Evolutionary conservation across 169 alveolate species (phyloP), one percentile per base, ranked within the genome.

Genomic region (Eimeria necatrix): DNA sequence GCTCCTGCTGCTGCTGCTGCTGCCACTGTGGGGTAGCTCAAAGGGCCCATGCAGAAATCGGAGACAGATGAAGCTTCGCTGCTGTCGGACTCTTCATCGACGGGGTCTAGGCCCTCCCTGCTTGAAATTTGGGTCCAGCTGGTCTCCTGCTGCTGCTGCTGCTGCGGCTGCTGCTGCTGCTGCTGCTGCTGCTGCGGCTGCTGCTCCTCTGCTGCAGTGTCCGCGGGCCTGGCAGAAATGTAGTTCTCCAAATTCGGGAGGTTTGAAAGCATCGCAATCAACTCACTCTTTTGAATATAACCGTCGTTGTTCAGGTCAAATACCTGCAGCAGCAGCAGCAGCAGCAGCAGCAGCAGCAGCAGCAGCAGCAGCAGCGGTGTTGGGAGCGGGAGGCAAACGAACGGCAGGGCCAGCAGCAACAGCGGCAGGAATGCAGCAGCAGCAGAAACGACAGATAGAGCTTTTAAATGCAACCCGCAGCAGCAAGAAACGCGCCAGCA

Each of bases 261-360:
- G 91, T 97, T 97, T 41, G 98, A 97, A 2, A 97, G 95, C 98
- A 97, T 97, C 61, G 98, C 97, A 70, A 97, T 96, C 94, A 97
- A 96, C 91, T 97, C 98, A 18, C 97, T 94, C 91, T 97, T 97
- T 81, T 97, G 97, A 8, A 97, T 94, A 59, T 76, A 86, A 3
- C 98, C 97, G 94, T 97, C 98, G 16, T 97, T 94, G 59, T 97
- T 96, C 48, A 97, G 94, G 92, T 97, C 98, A 97, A 97, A 97
- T 20, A 97, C 96, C 83, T 56, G 64, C 64, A 56, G 64, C 64
- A 56, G 14, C 14, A 8, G 64, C 64, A 8, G 64, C 8, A 56
- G 14, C 64, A 56, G 64, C 64, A 14, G 14, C n/a, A n/a, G n/a
- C n/a, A n/a, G n/a, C n/a, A n/a, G n/a, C n/a, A n/a, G n/a, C n/a